phyloP scores from a whole-genome alignment of 1,284 basidiomycete genomes.

The Entoloma clypeatum region DNA sequence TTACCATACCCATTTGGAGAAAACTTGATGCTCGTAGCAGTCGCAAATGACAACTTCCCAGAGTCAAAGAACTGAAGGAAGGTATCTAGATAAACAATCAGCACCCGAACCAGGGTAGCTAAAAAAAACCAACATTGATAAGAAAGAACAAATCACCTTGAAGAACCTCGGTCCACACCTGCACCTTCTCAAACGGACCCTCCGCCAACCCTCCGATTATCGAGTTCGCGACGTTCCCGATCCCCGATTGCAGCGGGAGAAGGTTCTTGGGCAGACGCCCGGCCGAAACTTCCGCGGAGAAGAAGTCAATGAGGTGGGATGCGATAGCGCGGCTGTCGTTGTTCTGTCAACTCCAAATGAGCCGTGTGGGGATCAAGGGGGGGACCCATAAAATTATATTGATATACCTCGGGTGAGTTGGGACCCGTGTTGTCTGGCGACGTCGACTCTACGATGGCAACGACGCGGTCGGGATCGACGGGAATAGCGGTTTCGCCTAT shows the following conservation, averaged over 20 bases:
- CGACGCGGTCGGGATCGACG: conserved; percentile 47
- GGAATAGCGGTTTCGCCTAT: conserved; percentile 45
- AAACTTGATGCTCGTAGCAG: conserved; percentile 49
- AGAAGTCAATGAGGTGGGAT: conserved; percentile 44
- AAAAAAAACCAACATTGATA: too few species aligned
- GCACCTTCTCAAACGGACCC: conserved; percentile 45
- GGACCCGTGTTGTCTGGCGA: conserved; percentile 47
- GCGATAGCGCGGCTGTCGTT: conserved; percentile 43
- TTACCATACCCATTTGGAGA: conserved; percentile 39
- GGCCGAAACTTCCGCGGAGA: conserved; percentile 41
- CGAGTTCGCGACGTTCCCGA: conserved; percentile 51
- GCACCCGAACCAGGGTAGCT: too few species aligned
- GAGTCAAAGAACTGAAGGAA: conserved; percentile 47
- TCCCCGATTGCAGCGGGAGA: conserved; percentile 47
- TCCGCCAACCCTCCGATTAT: conserved; percentile 49
- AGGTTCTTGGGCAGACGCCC: conserved; percentile 43
- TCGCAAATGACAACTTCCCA: conserved; percentile 47
- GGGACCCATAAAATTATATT: conserved; percentile 6
- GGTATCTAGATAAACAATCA: conserved; percentile 27
- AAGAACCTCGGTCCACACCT: conserved; percentile 51
- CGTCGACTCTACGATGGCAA: conserved; percentile 43
- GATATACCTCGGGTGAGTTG: conserved; percentile 44
- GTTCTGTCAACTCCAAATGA: conserved; percentile 22
- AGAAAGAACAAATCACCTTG: conserved; percentile 27
- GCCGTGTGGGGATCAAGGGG: background rate